phyloP scores from a whole-genome alignment of 805 yeast species.

The Lipomyces anomalus region DNA sequence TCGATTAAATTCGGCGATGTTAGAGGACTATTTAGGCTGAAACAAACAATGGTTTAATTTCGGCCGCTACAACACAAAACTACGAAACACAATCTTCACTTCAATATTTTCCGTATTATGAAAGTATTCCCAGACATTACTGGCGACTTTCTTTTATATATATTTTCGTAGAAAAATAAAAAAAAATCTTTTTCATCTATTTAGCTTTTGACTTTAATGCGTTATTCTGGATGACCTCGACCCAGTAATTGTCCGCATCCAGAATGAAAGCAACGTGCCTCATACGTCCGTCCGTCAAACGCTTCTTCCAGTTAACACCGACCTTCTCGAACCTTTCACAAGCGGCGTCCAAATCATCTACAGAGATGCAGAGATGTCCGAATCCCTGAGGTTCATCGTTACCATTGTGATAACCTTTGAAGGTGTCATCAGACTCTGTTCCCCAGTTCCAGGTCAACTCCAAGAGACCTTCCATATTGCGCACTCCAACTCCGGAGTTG shows the following conservation, averaged over 20 bases:
- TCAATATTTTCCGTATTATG: not conserved
- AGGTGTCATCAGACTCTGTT: conserved; percentile 70
- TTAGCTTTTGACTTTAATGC: conserved; percentile 16
- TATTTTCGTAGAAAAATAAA: not conserved
- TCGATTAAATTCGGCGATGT: not conserved
- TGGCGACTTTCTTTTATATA: not conserved
- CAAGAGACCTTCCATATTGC: conserved; percentile 58
- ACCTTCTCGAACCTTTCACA: conserved; percentile 42
- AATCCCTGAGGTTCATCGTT: conserved; percentile 75
- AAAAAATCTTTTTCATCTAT: conserved; percentile 5
- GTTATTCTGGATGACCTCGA: conserved; percentile 52
- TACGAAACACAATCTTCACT: not conserved
- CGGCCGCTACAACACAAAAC: not conserved
- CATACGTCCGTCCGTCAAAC: conserved; percentile 40
- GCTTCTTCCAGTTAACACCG: conserved; percentile 46
- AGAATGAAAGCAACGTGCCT: conserved; percentile 70
- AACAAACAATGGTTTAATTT: not conserved
- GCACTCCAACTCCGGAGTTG: conserved; percentile 32
- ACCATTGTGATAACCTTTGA: conserved; percentile 74
- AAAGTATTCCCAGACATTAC: not conserved
- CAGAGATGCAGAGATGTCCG: conserved; percentile 77
- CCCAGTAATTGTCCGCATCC: conserved; percentile 88
- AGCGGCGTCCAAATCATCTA: conserved; percentile 56
- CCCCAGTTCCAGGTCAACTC: conserved; percentile 97
- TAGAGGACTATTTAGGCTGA: not conserved